Conservation (phyloP, 169 alveolate species). For the Ichthyophthirius multifiliis region DNA sequence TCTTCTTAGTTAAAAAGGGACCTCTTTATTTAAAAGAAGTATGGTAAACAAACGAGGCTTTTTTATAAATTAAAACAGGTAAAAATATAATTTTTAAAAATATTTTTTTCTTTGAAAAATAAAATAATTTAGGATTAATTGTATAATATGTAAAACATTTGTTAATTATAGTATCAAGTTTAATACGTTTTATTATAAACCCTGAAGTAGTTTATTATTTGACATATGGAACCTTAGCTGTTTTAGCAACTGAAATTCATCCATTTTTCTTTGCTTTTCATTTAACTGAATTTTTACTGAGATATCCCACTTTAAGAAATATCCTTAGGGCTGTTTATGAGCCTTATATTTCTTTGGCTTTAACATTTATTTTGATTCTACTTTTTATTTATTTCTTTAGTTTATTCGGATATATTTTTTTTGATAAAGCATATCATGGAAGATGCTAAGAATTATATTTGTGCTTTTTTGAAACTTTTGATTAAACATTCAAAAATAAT, state of each 20-base stretch:
- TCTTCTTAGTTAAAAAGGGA: conserved; percentile 29
- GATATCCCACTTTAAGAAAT: conserved; percentile 65
- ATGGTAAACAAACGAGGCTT: not conserved
- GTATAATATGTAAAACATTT: not conserved
- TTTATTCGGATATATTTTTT: conserved; percentile 56
- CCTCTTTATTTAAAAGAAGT: conserved; percentile 29
- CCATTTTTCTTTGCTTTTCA: conserved; percentile 80
- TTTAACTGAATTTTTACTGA: conserved; percentile 60
- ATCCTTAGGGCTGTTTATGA: conserved; percentile 65
- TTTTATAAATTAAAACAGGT: not conserved
- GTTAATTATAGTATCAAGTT: not conserved
- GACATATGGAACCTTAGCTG: conserved; percentile 59
- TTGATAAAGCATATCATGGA: conserved; percentile 43
- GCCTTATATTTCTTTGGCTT: conserved; percentile 54
- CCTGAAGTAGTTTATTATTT: conserved; percentile 54
- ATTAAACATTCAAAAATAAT: conserved; percentile 70
- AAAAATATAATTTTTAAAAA: not conserved
- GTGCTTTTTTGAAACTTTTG: conserved; percentile 64
- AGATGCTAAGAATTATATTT: conserved; percentile 58
- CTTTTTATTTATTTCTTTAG: conserved; percentile 69
- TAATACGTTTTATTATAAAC: conserved; percentile 19
- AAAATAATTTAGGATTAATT: not conserved
- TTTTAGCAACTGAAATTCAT: conserved; percentile 62
- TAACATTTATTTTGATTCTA: conserved; percentile 60
- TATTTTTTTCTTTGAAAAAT: not conserved